Evolutionary conservation across 495 filamentous ascomycete species (phyloP).

Genomic region (Cudoniella acicularis): DNA sequence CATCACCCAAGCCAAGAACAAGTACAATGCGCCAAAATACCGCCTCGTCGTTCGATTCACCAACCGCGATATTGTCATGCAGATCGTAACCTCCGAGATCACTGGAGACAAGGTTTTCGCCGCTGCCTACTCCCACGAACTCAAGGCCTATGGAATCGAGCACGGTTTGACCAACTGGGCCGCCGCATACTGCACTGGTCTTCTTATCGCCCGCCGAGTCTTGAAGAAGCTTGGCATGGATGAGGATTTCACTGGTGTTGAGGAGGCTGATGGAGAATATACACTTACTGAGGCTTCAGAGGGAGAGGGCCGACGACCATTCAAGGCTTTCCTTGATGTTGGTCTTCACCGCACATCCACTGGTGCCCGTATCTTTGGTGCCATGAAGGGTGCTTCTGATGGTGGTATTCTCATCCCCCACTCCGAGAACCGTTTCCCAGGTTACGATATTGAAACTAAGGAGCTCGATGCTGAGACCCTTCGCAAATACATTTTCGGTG

Average conservation of each 20-base stretch:
- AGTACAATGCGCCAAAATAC: constrained; percentile 99
- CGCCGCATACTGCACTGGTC: constrained; percentile 92
- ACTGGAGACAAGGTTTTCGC: constrained; percentile 93
- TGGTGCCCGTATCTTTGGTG: constrained; percentile 96
- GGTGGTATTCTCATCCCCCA: constrained; percentile 96
- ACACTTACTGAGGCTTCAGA: constrained; percentile 88
- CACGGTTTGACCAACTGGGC: constrained; percentile 99
- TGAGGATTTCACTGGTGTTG: constrained; percentile 86
- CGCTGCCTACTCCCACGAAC: constrained; percentile 95
- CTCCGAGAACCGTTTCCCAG: constrained; percentile 98
- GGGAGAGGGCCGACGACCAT: constrained; percentile 85
- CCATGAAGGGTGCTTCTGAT: constrained; percentile 99
- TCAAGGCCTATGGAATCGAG: constrained; percentile 92
- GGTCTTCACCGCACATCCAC: constrained; percentile 95
- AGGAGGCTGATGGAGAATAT: constrained; percentile 93
- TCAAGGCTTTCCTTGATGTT: constrained; percentile 98
- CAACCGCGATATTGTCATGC: constrained; percentile 97
- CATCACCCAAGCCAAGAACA: constrained; percentile 99
- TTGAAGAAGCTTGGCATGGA: constrained; percentile 94
- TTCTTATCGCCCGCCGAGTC: constrained; percentile 92
- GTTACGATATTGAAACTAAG: constrained; percentile 93
- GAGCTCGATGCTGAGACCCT: constrained; percentile 95
- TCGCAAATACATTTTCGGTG: constrained; percentile 98
- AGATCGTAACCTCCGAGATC: constrained; percentile 97
- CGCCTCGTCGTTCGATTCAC: constrained; percentile 99